Base-by-base conservation (phyloP, 2,329 filamentous ascomycete species). In the Pseudopithomyces maydicus region DNA sequence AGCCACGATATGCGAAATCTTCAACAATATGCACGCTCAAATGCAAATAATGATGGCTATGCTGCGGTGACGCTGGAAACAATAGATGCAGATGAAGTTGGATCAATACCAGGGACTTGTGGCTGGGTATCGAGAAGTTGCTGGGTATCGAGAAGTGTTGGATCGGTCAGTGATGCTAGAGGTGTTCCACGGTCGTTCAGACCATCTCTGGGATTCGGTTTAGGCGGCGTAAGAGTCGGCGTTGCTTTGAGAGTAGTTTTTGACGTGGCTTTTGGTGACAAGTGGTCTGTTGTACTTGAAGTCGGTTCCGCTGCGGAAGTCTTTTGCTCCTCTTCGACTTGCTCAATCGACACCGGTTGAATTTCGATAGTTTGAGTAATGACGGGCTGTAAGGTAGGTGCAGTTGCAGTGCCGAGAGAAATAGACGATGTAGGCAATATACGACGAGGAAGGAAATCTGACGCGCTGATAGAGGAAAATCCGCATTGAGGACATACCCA, bases 401-500 rank as follows among this genome's bases (percentile, higher is more conserved):
- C 57, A 36, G 65, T 56, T 23, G 56, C 59, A 49, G 66, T 65
- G 19, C 47, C 44, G 56, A 63, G 66, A 58, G 60, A 38, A 58
- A 64, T 66, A 58, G 61, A 55, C 54, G 62, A 59, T 29, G 57
- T 57, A 38, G 63, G 62, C 23, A 63, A 62, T 41, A 60, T 58
- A 43, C 62, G 68, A 53, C 48, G 62, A 57, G 56, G 68, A 52
- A 55, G 49, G 48, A 75, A 74, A 62, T 67, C 71, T 61, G 66
- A 64, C 54, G 61, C 62, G 65, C 62, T 65, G 61, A 67, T 20
- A 66, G 70, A 74, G 54, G 64, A 72, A 67, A 76, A 74, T 26
- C 68, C 68, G 59, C 69, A 76, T 56, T 66, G 59, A 19, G 69
- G 83, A 91, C 91, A 89, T 92, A 97, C 92, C 94, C 94, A 97